phyloP scores from a whole-genome alignment of 2,329 filamentous ascomycete species.

The Ascochyta fabae region DNA sequence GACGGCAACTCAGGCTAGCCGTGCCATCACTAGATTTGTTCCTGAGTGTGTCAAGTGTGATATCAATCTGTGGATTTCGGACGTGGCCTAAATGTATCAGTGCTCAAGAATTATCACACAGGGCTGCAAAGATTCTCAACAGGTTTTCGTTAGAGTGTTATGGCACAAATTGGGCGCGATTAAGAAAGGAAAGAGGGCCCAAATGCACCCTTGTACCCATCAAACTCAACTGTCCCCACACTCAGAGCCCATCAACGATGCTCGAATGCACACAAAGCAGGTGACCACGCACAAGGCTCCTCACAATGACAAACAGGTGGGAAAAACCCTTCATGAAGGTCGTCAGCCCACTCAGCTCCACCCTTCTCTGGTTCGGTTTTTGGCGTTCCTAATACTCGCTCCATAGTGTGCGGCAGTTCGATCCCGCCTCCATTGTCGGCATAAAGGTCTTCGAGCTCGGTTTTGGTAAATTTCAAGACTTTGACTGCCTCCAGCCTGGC shows the following conservation, averaged over 20 bases:
- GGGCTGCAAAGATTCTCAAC: no score
- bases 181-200: no score
- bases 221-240: no score
- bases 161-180: no score
- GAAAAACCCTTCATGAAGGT: neutral
- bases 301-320: neutral
- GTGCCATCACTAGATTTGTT: neutral
- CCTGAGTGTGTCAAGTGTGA: neutral
- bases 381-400: neutral
- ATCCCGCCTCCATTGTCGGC: slow-evolving; percentile 25
- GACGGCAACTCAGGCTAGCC: neutral
- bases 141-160: no score
- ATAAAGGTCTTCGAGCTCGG: slow-evolving; percentile 25
- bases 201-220: no score
- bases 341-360: neutral
- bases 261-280: neutral
- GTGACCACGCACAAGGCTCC: slow-evolving; percentile 1
- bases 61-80: neutral
- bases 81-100: neutral
- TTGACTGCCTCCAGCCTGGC: slow-evolving; percentile 4
- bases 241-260: neutral
- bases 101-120: neutral
- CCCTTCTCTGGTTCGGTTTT: neutral
- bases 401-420: slow-evolving; percentile 10
- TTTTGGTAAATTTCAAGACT: slow-evolving; percentile 13